Evolutionary conservation across 768 basidiomycete genomes (phyloP), one percentile per base, ranked within the genome.

Genomic region (Phaffia tasmanica): DNA sequence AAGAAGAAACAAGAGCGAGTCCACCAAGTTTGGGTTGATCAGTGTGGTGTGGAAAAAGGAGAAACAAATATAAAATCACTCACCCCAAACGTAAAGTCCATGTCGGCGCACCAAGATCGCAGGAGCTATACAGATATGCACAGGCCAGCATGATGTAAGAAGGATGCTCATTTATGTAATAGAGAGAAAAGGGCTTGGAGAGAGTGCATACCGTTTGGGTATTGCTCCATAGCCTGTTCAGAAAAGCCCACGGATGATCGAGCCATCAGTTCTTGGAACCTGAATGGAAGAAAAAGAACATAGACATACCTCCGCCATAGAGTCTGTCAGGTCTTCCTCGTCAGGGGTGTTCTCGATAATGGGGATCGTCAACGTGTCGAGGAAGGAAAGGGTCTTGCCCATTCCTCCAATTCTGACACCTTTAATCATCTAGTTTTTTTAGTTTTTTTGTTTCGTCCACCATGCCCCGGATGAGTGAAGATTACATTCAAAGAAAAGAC

Each of bases 291-390:
- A 8, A 51, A n/a, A 18, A 25, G 35, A 57, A 6, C 7, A 49
- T 48, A 16, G 54, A 56, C 5, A 21, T 65, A 79, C 76, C 47
- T 83, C 84, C 0, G 84, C 88, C 89, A 93, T 91, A 69, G 87
- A 86, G 51, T 88, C 88, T 68, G 85, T 87, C 65, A 93, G 78
- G 74, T 91, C 89, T 74, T 91, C 89, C 74, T 93, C 90, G 67
- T 87, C 81, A 5, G 89, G 89, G 0, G 90, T 93, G 72, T 92
- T 93, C 71, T 89, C 86, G 68, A 92, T 93, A 73, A 93, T 91
- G 0, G 89, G 90, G 1, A 93, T 79, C 61, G 83, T 84, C 11
- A 92, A 81, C 4, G 87, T 91, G 76, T 93, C 88, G 62, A 89
- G 83, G 76, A 89, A 92, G 1, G 86, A 85, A 69, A 90, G 74